Evolutionary conservation across 257 asterid species (phyloP).

Genomic region (Capsicum chinense): DNA sequence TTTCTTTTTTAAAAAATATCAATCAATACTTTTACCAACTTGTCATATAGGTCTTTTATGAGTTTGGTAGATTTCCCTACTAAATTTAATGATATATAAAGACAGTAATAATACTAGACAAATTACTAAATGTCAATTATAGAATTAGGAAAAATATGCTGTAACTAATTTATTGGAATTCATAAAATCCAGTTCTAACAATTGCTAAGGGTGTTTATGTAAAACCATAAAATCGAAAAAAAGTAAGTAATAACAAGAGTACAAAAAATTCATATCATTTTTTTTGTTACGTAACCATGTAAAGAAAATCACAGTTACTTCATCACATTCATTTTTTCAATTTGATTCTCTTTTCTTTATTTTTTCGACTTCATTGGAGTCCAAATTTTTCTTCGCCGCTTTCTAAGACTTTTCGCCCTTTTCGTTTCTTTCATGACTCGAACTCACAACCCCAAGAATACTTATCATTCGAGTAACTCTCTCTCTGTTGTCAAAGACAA

Average conservation of each 20-base stretch:
- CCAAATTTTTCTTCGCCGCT: no score
- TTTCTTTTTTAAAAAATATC: not conserved
- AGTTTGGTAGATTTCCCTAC: slow-evolving; percentile 20
- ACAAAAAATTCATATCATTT: not conserved
- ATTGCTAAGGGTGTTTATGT: not conserved
- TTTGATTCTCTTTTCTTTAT: no score
- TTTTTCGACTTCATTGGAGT: no score
- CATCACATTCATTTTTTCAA: not conserved
- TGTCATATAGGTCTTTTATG: not conserved
- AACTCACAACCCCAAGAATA: no score
- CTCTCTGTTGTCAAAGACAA: no score
- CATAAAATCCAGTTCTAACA: not conserved
- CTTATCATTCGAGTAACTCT: no score
- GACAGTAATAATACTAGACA: not conserved
- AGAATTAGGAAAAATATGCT: not conserved
- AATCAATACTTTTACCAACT: slow-evolving; percentile 6
- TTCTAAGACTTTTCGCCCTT: no score
- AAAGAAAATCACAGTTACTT: not conserved
- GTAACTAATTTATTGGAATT: not conserved
- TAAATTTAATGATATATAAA: not conserved
- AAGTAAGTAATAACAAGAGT: not conserved
- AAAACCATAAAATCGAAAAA: not conserved
- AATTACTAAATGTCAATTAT: not conserved
- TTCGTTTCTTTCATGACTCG: no score
- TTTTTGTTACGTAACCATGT: not conserved